These are phyloP conservation scores for Boletus reticulatus DNA, from an alignment of 768 basidiomycete species.

Conservation along the genomic window DNA sequence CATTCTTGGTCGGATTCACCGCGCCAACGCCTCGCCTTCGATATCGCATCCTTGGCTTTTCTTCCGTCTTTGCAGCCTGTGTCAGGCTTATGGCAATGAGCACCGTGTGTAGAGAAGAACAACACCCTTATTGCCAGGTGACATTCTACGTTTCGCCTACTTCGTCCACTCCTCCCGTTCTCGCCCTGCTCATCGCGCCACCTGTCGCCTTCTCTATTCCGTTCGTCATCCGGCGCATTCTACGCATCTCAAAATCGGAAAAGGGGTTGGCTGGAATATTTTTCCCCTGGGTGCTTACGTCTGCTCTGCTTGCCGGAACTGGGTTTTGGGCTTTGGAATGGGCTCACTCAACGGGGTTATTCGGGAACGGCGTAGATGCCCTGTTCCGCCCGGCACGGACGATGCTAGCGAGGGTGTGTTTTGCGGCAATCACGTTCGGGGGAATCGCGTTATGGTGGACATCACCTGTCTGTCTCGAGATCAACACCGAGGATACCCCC, in stretches of 20 bases:
- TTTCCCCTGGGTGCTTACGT: slow-evolving; percentile 56
- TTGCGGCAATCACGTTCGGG: slow-evolving; percentile 49
- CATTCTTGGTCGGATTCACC: slow-evolving; percentile 57
- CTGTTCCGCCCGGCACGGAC: slow-evolving; percentile 56
- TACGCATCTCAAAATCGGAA: slow-evolving; percentile 70
- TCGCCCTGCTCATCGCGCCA: slow-evolving; percentile 56
- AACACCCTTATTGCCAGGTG: slow-evolving; percentile 83
- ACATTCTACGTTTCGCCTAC: slow-evolving; percentile 84
- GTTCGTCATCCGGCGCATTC: slow-evolving; percentile 48
- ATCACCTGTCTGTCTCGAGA: slow-evolving; percentile 71
- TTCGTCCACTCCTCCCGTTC: slow-evolving; percentile 59
- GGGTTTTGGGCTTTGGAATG: slow-evolving; percentile 83
- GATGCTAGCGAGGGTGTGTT: slow-evolving; percentile 54
- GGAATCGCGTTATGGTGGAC: slow-evolving; percentile 68
- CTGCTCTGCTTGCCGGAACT: slow-evolving; percentile 56
- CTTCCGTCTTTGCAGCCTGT: slow-evolving; percentile 60
- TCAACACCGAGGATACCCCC: slow-evolving; percentile 36
- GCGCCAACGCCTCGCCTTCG: slow-evolving; percentile 72
- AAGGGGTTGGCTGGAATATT: slow-evolving; percentile 67
- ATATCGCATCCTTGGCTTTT: slow-evolving; percentile 71
- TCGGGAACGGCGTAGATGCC: slow-evolving; percentile 41
- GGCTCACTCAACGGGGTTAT: slow-evolving; percentile 53
- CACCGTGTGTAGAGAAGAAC: slow-evolving; percentile 94
- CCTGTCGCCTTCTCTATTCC: slow-evolving; percentile 60
- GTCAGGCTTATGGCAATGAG: slow-evolving; percentile 76